Evolutionary conservation across 2,329 filamentous ascomycete genomes (phyloP).

Genomic region (Fusarium tricinctum): DNA sequence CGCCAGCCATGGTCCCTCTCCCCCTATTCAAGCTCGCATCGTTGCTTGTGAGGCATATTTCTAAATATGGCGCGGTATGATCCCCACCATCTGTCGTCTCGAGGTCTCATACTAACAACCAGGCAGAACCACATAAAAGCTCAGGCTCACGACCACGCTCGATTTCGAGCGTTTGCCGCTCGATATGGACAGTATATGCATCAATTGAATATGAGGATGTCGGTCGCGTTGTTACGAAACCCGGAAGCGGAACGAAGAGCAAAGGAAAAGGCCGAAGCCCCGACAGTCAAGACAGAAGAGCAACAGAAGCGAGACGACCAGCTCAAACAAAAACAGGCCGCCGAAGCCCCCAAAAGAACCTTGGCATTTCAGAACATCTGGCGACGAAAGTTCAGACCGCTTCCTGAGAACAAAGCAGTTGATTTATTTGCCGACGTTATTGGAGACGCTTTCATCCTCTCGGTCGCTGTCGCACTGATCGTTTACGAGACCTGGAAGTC

Average conservation of each 20-base stretch:
- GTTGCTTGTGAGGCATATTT: slow-evolving; percentile 74
- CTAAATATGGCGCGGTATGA: slow-evolving; percentile 77
- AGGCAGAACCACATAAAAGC: slow-evolving; percentile 74
- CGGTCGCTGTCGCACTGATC: slow-evolving; percentile 69
- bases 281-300: slow-evolving; percentile 75
- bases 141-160: slow-evolving; percentile 74
- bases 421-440: slow-evolving; percentile 76
- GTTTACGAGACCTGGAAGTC: slow-evolving; percentile 73
- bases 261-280: slow-evolving; percentile 73
- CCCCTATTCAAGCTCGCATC: slow-evolving; percentile 77
- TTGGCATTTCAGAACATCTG: slow-evolving; percentile 66
- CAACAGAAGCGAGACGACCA: slow-evolving; percentile 69
- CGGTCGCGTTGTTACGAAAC: slow-evolving; percentile 71
- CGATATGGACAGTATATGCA: slow-evolving; percentile 74
- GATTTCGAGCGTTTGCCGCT: slow-evolving; percentile 72
- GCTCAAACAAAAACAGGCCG: slow-evolving; percentile 56
- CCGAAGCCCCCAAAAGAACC: slow-evolving; percentile 47
- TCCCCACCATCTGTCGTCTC: background rate
- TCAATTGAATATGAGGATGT: slow-evolving; percentile 76
- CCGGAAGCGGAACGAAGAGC: slow-evolving; percentile 69
- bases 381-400: slow-evolving; percentile 71
- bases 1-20: slow-evolving; percentile 70
- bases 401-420: slow-evolving; percentile 76
- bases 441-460: slow-evolving; percentile 73
- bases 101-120: slow-evolving; percentile 29